Conservation (phyloP, 2,329 filamentous ascomycete species). For the Gremmenia infestans region DNA sequence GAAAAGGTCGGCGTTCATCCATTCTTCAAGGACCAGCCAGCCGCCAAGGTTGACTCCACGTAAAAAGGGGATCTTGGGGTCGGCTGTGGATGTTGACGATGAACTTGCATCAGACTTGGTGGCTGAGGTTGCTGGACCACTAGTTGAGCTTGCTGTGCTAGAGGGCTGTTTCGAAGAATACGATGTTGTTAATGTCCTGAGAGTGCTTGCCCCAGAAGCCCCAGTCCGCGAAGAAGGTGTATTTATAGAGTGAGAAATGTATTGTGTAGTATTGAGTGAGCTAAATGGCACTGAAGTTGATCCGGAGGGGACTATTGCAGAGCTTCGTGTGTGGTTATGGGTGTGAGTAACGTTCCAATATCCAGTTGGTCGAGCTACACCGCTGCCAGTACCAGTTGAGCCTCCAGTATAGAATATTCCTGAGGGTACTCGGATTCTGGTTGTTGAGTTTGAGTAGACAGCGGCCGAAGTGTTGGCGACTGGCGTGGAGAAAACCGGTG, state of each 20-base stretch:
- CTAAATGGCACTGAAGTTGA: slow-evolving; percentile 5
- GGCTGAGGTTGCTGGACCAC: neutral
- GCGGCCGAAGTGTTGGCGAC: slow-evolving; percentile 3
- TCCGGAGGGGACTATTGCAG: neutral
- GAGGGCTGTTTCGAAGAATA: neutral
- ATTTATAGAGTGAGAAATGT: neutral
- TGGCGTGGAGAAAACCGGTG: slow-evolving; percentile 14
- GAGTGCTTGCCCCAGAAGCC: neutral
- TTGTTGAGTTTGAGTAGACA: slow-evolving; percentile 6
- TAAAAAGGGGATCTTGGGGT: slow-evolving; percentile 26
- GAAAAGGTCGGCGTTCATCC: slow-evolving; percentile 39
- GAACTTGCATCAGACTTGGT: neutral
- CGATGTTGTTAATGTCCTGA: neutral
- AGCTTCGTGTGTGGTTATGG: neutral
- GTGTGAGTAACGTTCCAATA: slow-evolving; percentile 3
- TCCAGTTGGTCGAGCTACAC: slow-evolving; percentile 12
- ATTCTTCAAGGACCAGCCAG: slow-evolving; percentile 33
- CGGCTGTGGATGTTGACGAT: neutral
- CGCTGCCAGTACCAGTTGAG: slow-evolving; percentile 4
- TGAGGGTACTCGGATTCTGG: slow-evolving; percentile 5
- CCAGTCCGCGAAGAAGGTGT: neutral
- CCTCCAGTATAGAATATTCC: slow-evolving; percentile 11
- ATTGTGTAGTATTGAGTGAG: slow-evolving; percentile 5
- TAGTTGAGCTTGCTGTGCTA: neutral
- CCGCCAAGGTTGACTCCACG: slow-evolving; percentile 35